phyloP scores from a whole-genome alignment of 352 stramenopile species.

The Albugo candida region DNA sequence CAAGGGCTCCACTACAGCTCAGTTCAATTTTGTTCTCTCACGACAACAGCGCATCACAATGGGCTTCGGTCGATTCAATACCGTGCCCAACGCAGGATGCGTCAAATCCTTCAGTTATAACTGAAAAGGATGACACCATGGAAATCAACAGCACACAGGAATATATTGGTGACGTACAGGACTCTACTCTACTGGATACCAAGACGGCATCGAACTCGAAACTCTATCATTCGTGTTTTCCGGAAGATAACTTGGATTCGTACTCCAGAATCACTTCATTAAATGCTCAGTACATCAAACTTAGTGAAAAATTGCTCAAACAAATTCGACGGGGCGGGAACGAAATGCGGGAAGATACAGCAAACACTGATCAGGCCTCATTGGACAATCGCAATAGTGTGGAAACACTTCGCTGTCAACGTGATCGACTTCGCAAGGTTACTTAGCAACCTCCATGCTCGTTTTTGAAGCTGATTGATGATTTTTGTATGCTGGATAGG shows the following conservation, averaged over 20 bases:
- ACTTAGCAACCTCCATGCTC: background rate
- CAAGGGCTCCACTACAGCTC: conserved; percentile 58
- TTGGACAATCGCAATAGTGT: too few species aligned
- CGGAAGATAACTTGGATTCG: conserved; percentile 72
- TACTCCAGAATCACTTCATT: conserved; percentile 64
- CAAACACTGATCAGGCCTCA: too few species aligned
- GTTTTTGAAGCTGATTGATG: background rate
- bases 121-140: conserved; percentile 19
- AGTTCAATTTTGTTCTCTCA: conserved; percentile 59
- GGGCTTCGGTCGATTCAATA: conserved; percentile 5
- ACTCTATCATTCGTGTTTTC: conserved; percentile 28
- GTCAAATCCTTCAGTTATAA: background rate
- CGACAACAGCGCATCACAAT: conserved; percentile 14
- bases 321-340: conserved; percentile 6
- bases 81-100: conserved; percentile 18
- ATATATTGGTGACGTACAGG: conserved; percentile 11
- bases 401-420: conserved; percentile 5
- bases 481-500: conserved; percentile 13
- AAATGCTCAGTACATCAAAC: conserved; percentile 62
- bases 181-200: conserved; percentile 11
- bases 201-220: conserved; percentile 19
- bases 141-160: conserved; percentile 24
- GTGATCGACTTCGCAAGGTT: conserved; percentile 53
- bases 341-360: background rate
- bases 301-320: conserved; percentile 47